Conservation (phyloP, 208 protist genomes). For the Porcisia hertigi region DNA sequence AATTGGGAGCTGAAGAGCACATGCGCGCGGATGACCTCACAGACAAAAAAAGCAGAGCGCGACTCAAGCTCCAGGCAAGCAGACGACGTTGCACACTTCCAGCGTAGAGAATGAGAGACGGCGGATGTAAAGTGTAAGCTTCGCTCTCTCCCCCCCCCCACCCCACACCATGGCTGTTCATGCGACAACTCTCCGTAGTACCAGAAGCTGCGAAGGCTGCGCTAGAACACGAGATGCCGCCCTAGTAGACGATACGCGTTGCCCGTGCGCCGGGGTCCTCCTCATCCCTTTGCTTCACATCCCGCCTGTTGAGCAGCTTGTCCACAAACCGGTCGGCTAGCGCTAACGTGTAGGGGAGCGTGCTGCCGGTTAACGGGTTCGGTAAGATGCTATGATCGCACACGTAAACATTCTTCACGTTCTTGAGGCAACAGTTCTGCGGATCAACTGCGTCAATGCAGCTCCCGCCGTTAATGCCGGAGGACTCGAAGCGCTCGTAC, state of each 20-base stretch:
- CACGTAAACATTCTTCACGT: slow-evolving; percentile 67
- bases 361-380: slow-evolving; percentile 45
- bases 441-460: slow-evolving; percentile 57
- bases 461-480: slow-evolving; percentile 67
- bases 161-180: neutral
- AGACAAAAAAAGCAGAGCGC: neutral
- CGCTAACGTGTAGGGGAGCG: slow-evolving; percentile 70
- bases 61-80: neutral
- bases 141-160: neutral
- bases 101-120: neutral
- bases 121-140: neutral
- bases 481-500: slow-evolving; percentile 60
- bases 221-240: neutral
- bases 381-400: slow-evolving; percentile 77
- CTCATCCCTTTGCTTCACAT: slow-evolving; percentile 44
- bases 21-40: neutral
- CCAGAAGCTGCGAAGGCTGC: neutral
- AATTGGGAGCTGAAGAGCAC: neutral
- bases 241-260: slow-evolving; percentile 73
- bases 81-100: neutral
- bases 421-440: slow-evolving; percentile 52
- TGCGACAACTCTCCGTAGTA: neutral
- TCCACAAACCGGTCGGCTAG: slow-evolving; percentile 70
- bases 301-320: slow-evolving; percentile 51
- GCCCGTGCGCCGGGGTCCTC: slow-evolving; percentile 22